phyloP scores from a whole-genome alignment of 2,329 filamentous ascomycete genomes.

The Trichoderma oligosporum region DNA sequence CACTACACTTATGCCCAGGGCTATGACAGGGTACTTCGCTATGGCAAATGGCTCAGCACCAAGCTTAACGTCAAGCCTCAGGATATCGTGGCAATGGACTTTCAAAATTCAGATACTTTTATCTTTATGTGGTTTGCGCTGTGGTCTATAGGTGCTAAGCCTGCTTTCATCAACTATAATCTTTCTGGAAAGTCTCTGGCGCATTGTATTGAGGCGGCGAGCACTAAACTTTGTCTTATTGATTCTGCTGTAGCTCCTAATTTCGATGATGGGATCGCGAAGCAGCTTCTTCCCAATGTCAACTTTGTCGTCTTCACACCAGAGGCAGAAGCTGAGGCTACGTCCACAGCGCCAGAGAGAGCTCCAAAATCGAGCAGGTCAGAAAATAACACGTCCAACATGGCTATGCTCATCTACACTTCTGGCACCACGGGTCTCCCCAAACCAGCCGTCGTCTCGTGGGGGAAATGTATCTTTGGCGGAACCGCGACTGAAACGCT shows the following conservation, averaged over 20 bases:
- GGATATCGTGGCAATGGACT: conserved; percentile 77
- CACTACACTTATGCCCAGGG: conserved; percentile 71
- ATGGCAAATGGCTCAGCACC: conserved; percentile 70
- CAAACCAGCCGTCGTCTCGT: conserved; percentile 74
- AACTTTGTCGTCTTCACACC: conserved; percentile 60
- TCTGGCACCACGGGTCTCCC: conserved; percentile 82
- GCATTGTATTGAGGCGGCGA: conserved; percentile 70
- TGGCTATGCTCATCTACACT: conserved; percentile 77
- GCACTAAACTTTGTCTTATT: conserved; percentile 63
- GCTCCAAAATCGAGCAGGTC: conserved; percentile 55
- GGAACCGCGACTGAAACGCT: conserved; percentile 39
- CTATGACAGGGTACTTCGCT: conserved; percentile 67
- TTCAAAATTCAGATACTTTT: conserved; percentile 76
- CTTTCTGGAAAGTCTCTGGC: conserved; percentile 64
- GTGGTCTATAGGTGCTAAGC: conserved; percentile 78
- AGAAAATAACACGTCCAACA: conserved; percentile 49
- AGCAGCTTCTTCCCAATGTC: conserved; percentile 46
- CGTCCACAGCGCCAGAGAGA: conserved; percentile 49
- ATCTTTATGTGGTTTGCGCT: conserved; percentile 72
- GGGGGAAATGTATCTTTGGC: conserved; percentile 59
- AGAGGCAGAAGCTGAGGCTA: conserved; percentile 53
- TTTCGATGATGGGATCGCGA: conserved; percentile 55
- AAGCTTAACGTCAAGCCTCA: conserved; percentile 60
- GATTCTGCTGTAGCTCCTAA: conserved; percentile 58
- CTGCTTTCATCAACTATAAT: conserved; percentile 88